Evolutionary conservation across 345 rosid species (phyloP), one percentile per base, ranked within the genome.

Genomic region (Acer saccharum): DNA sequence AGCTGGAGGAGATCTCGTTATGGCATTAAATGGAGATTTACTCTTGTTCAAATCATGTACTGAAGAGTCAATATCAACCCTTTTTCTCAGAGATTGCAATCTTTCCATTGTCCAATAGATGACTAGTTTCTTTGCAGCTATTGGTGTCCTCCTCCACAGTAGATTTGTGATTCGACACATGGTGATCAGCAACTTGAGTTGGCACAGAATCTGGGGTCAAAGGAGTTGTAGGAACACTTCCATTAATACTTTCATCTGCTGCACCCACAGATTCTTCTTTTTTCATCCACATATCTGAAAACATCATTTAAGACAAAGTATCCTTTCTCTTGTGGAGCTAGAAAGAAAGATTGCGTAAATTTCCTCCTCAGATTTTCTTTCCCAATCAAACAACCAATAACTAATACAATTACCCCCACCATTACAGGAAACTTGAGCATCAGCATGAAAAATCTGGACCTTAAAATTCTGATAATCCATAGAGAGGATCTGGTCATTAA

Each of bases 321-420:
- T 39, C 94, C 89, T 68, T 76, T 74, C 32, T 88, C 78, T 71
- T 87, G 89, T 6, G 93, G 92, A 17, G 92, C 96, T 54, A 94
- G 87, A 75, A 94, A 92, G 86, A 94, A 92, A n/a, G 87, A 63
- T 58, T 91, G 97, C 1, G 86, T 74, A 73, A 92, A 91, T 73
- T 78, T 78, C 76, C 76, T 90, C 13, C 72, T 82, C 69, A 72
- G 61, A 65, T 85, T 68, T 23, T 91, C 88, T 78, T 87, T 83
- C 61, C 84, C 90, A 10, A 77, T 83, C 77, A 94, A 81, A 62
- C 73, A 84, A 79, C 98, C 94, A n/a, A 89, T 89, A 7, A 94
- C 94, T n/a, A 92, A 66, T 75, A 91, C 93, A 29, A 82, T 74
- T 69, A 92, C 87, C 12, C 12, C 90, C 93, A 8, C 80, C 77